Percentiles rank a stretch among this genome's conserved stretches.
phyloP scores from a whole-genome alignment of 139 green algal species.

The Spirogloea muscicola region DNA sequence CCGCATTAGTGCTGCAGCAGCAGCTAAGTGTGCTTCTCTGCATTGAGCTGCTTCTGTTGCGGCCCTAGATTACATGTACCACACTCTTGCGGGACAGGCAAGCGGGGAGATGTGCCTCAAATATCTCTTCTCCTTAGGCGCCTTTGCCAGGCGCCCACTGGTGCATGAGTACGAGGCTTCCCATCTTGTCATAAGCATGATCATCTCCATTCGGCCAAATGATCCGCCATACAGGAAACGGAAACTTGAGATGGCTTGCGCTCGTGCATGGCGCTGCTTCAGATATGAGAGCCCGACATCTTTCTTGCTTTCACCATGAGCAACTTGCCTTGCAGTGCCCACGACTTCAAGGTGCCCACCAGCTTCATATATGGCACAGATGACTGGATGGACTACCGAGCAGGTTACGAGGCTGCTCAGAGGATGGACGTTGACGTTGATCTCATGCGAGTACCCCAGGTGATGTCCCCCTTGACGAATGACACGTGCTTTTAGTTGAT shows the following conservation, averaged over 20 bases:
- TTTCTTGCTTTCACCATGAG: no score
- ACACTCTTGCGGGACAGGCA: not conserved
- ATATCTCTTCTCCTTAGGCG: constrained; percentile 28
- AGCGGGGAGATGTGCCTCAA: constrained; percentile 44
- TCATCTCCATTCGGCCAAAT: no score
- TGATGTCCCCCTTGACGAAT: no score
- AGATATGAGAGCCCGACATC: no score
- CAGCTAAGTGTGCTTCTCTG: no score
- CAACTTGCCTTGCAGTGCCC: constrained; percentile 13
- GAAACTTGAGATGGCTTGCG: no score
- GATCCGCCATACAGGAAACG: no score
- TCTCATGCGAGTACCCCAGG: not conserved
- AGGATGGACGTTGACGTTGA: not conserved
- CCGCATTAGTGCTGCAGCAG: no score
- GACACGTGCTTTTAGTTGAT: no score
- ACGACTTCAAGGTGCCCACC: constrained; percentile 26
- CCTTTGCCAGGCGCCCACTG: constrained; percentile 25
- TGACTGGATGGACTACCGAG: constrained; percentile 43
- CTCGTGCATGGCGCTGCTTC: no score
- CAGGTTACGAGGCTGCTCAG: not conserved
- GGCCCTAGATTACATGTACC: constrained; percentile 14
- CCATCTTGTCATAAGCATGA: no score
- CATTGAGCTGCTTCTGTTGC: no score
- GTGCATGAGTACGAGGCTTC: constrained; percentile 8
- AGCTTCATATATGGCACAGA: constrained; percentile 46